These are phyloP conservation scores for Oropetium thomaeum DNA, from an alignment of 176 grass and related monocot species.

Conservation along the genomic window DNA sequence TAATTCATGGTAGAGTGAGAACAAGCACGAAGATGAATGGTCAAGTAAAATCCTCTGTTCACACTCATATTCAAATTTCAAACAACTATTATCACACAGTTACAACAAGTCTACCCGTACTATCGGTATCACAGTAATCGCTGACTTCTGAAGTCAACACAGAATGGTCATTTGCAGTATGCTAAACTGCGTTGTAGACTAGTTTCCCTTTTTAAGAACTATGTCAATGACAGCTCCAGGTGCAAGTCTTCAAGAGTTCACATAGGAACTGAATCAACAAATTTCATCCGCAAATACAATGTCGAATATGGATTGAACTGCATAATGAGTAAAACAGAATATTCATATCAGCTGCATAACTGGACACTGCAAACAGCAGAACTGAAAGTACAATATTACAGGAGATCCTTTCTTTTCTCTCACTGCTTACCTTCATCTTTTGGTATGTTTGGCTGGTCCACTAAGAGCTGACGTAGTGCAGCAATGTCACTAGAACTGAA, in stretches of 20 bases:
- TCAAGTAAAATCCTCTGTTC: too few species aligned
- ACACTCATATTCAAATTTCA: too few species aligned
- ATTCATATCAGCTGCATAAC: constrained; percentile 7
- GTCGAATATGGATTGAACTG: constrained; percentile 84
- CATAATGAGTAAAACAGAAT: constrained; percentile 26
- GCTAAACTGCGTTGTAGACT: neutral
- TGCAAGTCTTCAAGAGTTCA: neutral
- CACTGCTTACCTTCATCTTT: constrained; percentile 68
- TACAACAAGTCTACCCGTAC: too few species aligned
- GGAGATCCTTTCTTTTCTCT: neutral
- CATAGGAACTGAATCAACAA: constrained; percentile 29
- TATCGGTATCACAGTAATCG: too few species aligned
- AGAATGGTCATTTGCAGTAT: neutral
- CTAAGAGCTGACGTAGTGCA: constrained; percentile 56
- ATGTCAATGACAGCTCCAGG: neutral
- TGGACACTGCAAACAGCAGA: neutral
- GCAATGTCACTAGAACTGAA: constrained; percentile 67
- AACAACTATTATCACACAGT: too few species aligned
- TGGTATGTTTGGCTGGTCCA: constrained; percentile 83
- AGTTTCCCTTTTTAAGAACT: neutral
- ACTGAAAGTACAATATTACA: neutral
- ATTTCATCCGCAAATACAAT: constrained; percentile 79
- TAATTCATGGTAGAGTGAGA: too few species aligned
- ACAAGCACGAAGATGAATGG: too few species aligned
- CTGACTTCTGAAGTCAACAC: too few species aligned